Evolutionary conservation across 345 rosid species (phyloP), one percentile per base, ranked within the genome.

Genomic region (Pistacia integerrima): DNA sequence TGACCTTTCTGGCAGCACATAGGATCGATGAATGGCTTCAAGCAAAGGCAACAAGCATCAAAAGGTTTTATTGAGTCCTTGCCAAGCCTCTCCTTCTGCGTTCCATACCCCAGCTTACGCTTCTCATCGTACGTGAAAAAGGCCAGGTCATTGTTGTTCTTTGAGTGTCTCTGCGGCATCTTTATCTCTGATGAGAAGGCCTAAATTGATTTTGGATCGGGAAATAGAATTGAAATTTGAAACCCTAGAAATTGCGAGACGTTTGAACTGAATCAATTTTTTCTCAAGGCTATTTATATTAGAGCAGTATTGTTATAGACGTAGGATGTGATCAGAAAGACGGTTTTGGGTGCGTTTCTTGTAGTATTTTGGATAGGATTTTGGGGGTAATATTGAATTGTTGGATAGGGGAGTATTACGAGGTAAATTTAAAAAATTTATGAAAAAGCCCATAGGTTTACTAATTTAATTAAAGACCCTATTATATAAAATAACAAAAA

Each of bases 111-210:
- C 67, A 96, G 88, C 87, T 93, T 92, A 73, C 84, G 81, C 88
- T 96, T 96, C 92, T 96, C 99, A 64, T 93, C 97, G 91, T 96
- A 93, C 12, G 99, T 96, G 90, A 93, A 96, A 83, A 87, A 96
- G 3, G 99, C 97, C 76, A 93, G 87, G 81, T 96, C 99, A 64
- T 93, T 96, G 87, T 92, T 93, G 90, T 92, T 93, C 89, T 93
- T 96, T 60, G 98, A 96, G 80, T 96, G 99, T 78, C 99, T 84
- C 84, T 96, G 99, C 38, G 99, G 99, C 99, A 93, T 95, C 44
- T 59, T 16, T 49, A 38, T 66, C 16, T 66, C 36, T 52, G 58
- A 49, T 63, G 20, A 4, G 4, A 56, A 56, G 2, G 46, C 64
- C 49, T 46, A 73, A 54, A 48, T 38, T 41, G 64, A 62, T 62